Evolutionary conservation across 805 yeast genomes (phyloP).

Genomic region (Cyberlindnera misumaiensis): DNA sequence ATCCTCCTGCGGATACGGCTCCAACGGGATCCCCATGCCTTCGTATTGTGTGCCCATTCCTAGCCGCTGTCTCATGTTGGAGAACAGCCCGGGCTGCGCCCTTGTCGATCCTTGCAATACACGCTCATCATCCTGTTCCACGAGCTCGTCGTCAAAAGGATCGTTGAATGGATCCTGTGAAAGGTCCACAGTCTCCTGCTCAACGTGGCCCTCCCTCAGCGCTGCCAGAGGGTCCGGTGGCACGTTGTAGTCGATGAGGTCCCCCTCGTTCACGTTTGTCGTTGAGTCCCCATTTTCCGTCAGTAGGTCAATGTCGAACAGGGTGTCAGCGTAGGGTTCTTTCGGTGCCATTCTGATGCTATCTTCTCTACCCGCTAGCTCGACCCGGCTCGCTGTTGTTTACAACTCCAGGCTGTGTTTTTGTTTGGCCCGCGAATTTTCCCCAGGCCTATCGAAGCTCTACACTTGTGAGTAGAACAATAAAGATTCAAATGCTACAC

Average conservation of each 20-base stretch:
- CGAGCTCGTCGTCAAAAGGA: slow-evolving; percentile 23
- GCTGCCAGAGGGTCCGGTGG: slow-evolving; percentile 14
- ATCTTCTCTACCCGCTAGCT: neutral
- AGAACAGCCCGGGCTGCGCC: slow-evolving; percentile 12
- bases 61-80: slow-evolving; percentile 18
- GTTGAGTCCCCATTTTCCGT: neutral
- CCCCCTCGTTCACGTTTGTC: too few species aligned
- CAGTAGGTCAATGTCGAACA: slow-evolving; percentile 35
- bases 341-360: neutral
- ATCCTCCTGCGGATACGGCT: slow-evolving; percentile 15
- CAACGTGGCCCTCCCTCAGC: slow-evolving; percentile 22
- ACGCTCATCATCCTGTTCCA: slow-evolving; percentile 29
- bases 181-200: slow-evolving; percentile 29
- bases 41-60: slow-evolving; percentile 20
- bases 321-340: slow-evolving; percentile 21
- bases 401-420: too few species aligned
- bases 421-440: too few species aligned
- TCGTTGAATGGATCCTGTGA: slow-evolving; percentile 24
- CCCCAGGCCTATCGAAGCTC: too few species aligned
- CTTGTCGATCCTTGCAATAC: neutral
- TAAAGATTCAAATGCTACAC: too few species aligned
- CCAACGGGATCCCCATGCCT: slow-evolving; percentile 22
- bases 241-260: slow-evolving; percentile 1
- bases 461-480: too few species aligned
- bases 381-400: too few species aligned